Evolutionary conservation across 2,329 filamentous ascomycete species (phyloP).

Genomic region (Trichoderma asperellum): DNA sequence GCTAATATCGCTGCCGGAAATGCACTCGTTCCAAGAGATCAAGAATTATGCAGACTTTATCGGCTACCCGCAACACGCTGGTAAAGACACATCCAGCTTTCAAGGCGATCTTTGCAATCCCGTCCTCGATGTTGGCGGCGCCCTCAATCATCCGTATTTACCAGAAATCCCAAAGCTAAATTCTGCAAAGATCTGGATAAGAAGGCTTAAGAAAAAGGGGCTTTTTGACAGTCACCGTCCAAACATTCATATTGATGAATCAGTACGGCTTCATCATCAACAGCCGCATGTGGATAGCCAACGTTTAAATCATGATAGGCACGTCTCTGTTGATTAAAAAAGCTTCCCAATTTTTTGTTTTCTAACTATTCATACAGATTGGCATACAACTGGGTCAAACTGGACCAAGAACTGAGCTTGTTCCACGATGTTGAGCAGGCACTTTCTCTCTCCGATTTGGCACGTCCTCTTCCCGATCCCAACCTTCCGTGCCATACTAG

Average conservation of each 20-base stretch:
- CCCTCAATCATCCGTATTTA: background rate
- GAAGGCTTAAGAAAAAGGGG: constrained; percentile 1
- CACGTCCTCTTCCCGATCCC: constrained; percentile 63
- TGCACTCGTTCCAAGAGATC: background rate
- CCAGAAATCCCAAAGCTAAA: background rate
- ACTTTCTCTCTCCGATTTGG: constrained; percentile 67
- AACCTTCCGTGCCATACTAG: constrained; percentile 61
- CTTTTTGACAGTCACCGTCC: constrained; percentile 4
- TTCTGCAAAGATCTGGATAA: background rate
- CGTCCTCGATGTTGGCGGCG: background rate
- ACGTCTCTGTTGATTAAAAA: background rate
- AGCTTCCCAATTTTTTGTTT: too few species aligned
- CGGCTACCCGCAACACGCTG: background rate
- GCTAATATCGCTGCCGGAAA: background rate
- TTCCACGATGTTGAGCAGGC: constrained; percentile 67
- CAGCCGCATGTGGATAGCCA: background rate
- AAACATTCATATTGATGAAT: background rate
- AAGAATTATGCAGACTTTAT: background rate
- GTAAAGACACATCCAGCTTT: background rate
- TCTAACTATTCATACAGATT: constrained; percentile 49
- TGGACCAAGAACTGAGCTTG: constrained; percentile 71
- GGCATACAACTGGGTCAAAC: constrained; percentile 76
- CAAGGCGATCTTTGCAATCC: background rate
- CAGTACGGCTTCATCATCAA: background rate
- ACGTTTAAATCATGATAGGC: background rate